Evolutionary conservation across 176 grass and related monocot genomes (phyloP).

Genomic region (Poa annua): DNA sequence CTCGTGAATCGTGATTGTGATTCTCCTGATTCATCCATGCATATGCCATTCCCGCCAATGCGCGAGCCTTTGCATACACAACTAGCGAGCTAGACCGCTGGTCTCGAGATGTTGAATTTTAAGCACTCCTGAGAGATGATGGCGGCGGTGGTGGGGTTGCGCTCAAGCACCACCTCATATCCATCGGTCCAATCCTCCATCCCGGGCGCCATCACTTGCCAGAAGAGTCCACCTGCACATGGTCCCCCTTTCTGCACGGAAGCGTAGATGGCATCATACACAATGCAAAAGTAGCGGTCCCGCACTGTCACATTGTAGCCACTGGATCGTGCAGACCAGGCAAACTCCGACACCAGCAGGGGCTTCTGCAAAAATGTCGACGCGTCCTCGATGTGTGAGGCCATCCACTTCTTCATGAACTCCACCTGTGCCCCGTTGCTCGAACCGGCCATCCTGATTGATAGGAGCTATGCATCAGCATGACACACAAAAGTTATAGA

Average conservation of each 20-base stretch:
- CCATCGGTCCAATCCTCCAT: constrained; percentile 76
- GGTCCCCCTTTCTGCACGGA: constrained; percentile 31
- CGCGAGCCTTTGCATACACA: background rate
- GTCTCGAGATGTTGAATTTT: background rate
- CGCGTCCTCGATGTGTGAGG: too few species aligned
- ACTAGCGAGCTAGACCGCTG: background rate
- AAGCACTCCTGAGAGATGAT: constrained; percentile 54
- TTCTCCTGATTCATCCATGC: background rate
- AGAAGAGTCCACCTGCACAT: constrained; percentile 66
- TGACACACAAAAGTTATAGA: too few species aligned
- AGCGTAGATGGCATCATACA: too few species aligned
- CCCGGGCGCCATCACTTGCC: constrained; percentile 73
- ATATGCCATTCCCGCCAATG: background rate
- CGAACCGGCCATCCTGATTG: too few species aligned
- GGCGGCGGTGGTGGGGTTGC: constrained; percentile 52
- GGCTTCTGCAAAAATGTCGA: too few species aligned
- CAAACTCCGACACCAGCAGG: too few species aligned
- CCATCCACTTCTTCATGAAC: too few species aligned
- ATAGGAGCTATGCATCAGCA: too few species aligned
- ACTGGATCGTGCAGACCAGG: too few species aligned
- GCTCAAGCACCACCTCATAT: constrained; percentile 62
- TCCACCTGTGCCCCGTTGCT: too few species aligned
- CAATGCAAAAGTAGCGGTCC: too few species aligned
- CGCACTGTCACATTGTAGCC: too few species aligned
- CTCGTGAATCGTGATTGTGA: background rate